A percentile compares a stretch with the other conserved stretches of the same genome.
phyloP scores from a whole-genome alignment of 1,284 basidiomycete genomes.

The Ustilago tritici region DNA sequence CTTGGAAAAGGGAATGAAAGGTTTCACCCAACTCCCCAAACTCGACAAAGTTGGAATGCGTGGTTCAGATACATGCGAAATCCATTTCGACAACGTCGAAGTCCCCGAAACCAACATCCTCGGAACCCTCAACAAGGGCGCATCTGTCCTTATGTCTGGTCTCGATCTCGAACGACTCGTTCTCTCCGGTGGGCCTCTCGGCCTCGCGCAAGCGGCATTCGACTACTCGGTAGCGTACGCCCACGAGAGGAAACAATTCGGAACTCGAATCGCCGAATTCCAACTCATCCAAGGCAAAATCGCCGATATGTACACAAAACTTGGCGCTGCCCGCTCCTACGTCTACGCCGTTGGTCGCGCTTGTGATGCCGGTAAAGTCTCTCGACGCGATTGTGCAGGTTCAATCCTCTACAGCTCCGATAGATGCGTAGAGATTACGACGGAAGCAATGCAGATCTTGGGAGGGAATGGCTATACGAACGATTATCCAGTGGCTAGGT shows the following conservation, averaged over 20 bases:
- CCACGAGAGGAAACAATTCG: conserved; percentile 91
- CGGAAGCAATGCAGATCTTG: conserved; percentile 60
- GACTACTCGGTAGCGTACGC: conserved; percentile 88
- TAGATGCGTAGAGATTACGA: conserved; percentile 54
- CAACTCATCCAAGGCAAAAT: conserved; percentile 91
- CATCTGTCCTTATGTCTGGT: conserved; percentile 90
- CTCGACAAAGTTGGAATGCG: conserved; percentile 97
- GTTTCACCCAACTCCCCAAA: conserved; percentile 89
- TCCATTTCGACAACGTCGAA: conserved; percentile 90
- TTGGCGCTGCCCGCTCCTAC: conserved; percentile 87
- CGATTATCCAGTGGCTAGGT: conserved; percentile 54
- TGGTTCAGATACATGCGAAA: conserved; percentile 91
- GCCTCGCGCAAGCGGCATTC: conserved; percentile 91
- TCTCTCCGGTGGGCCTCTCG: conserved; percentile 83
- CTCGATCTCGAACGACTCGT: conserved; percentile 92
- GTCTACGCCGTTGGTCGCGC: conserved; percentile 81
- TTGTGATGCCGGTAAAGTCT: conserved; percentile 53
- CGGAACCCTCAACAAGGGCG: conserved; percentile 82
- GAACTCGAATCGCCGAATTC: conserved; percentile 86
- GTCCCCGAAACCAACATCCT: conserved; percentile 86
- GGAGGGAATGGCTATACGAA: conserved; percentile 61
- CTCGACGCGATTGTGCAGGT: conserved; percentile 72
- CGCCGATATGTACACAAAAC: conserved; percentile 92
- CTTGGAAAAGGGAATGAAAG: conserved; percentile 81
- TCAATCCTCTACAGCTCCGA: conserved; percentile 58